phyloP scores from a whole-genome alignment of 345 rosid genomes.

The Rhodomyrtus tomentosa region DNA sequence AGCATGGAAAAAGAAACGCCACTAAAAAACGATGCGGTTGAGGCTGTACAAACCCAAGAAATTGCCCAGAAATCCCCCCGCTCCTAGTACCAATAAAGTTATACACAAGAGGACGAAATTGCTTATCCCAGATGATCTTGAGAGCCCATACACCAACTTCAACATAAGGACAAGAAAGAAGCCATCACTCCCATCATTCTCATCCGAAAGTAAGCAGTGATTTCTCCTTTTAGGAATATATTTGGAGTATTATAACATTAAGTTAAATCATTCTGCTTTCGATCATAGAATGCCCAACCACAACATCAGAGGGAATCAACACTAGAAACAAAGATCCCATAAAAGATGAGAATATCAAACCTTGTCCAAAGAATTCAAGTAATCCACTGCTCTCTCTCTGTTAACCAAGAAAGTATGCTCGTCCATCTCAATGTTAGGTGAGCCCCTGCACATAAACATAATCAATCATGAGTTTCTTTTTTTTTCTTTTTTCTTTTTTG shows the following conservation, averaged over 20 bases:
- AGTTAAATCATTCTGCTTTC: neutral
- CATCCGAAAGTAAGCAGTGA: neutral
- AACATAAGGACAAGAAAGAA: conserved; percentile 14
- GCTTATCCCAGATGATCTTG: conserved; percentile 5
- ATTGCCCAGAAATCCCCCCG: neutral
- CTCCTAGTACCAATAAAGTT: neutral
- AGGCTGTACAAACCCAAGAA: neutral
- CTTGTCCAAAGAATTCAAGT: conserved; percentile 93
- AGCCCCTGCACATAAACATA: conserved; percentile 39
- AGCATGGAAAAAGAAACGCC: neutral
- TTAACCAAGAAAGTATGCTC: conserved; percentile 92
- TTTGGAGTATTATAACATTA: neutral
- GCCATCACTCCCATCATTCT: conserved; percentile 5
- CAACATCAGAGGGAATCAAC: neutral
- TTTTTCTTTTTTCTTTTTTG: no score
- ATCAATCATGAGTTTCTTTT: neutral
- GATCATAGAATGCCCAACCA: neutral
- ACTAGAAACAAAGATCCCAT: neutral
- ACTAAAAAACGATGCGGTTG: neutral
- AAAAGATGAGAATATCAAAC: conserved; percentile 2
- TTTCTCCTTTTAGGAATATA: neutral
- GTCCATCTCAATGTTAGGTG: conserved; percentile 99
- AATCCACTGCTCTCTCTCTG: conserved; percentile 98
- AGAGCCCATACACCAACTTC: neutral
- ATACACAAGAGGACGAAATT: conserved; percentile 10